Percentiles rank a stretch among this genome's conserved stretches.
phyloP scores from a whole-genome alignment of 345 rosid genomes.

The Noccaea caerulescens region DNA sequence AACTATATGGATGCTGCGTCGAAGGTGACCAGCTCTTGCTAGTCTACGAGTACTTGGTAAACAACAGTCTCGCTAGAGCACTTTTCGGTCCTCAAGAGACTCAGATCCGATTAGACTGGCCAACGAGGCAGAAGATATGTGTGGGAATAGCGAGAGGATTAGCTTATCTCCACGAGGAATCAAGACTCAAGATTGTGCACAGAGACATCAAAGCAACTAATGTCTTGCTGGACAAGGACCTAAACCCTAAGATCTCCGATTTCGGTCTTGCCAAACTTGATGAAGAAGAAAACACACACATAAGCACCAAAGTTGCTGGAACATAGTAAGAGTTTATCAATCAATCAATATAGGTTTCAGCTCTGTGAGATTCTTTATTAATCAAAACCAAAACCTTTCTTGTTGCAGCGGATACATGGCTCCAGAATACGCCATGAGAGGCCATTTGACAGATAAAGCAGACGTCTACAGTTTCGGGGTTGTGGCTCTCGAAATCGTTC shows the following conservation, averaged over 20 bases:
- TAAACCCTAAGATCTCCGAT: conserved; percentile 54
- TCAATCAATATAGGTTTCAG: background rate
- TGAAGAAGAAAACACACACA: conserved; percentile 57
- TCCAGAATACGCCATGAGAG: conserved; percentile 58
- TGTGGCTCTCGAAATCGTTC: conserved; percentile 53
- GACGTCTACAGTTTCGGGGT: conserved; percentile 58
- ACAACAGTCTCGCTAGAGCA: conserved; percentile 59
- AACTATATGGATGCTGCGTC: conserved; percentile 59
- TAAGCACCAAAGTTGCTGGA: conserved; percentile 58
- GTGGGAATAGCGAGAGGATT: conserved; percentile 57
- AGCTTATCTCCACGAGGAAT: conserved; percentile 58
- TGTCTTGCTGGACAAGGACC: conserved; percentile 50
- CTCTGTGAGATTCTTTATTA: background rate
- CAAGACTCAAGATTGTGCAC: conserved; percentile 55
- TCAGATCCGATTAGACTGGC: conserved; percentile 48
- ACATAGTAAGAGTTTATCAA: conserved; percentile 45
- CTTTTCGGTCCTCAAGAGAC: conserved; percentile 49
- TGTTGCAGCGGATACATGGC: conserved; percentile 54
- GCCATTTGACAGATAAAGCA: conserved; percentile 52
- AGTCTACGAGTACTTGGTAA: conserved; percentile 62
- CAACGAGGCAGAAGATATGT: conserved; percentile 51
- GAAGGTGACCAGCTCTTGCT: conserved; percentile 62
- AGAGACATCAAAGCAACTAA: conserved; percentile 60
- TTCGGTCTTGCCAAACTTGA: conserved; percentile 57
- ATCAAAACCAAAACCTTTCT: background rate